Percentiles rank a stretch among this genome's conserved stretches.
These are phyloP conservation scores for Kwoniella dejecticola DNA, from an alignment of 768 basidiomycete genomes.

Conservation along the genomic window DNA sequence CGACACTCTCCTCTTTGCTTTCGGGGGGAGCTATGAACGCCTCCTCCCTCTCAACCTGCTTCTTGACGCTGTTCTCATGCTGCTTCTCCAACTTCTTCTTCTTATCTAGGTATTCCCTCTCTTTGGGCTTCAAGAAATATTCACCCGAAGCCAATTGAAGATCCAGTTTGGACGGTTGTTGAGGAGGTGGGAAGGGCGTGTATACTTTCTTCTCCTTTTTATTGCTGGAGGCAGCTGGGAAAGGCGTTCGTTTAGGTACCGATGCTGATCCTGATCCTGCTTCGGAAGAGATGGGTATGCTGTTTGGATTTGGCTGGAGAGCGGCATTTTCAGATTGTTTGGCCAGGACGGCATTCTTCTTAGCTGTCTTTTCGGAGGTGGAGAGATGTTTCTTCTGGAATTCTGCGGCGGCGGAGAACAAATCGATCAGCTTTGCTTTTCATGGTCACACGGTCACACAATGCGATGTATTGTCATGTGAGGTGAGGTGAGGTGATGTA, in stretches of 20 bases:
- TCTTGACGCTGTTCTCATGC: conserved; percentile 71
- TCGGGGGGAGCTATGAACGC: conserved; percentile 88
- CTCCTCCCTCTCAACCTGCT: conserved; percentile 79
- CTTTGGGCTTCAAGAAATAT: conserved; percentile 90
- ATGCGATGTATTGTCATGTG: too few species aligned
- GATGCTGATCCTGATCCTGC: neutral
- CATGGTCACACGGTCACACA: neutral
- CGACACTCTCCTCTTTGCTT: conserved; percentile 68
- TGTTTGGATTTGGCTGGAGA: conserved; percentile 59
- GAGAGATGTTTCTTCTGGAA: conserved; percentile 91
- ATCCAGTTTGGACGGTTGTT: conserved; percentile 92
- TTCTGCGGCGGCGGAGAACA: conserved; percentile 52
- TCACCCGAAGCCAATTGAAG: conserved; percentile 94
- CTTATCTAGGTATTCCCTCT: conserved; percentile 77
- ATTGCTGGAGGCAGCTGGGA: conserved; percentile 34
- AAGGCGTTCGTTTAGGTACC: conserved; percentile 45
- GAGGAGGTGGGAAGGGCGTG: conserved; percentile 98
- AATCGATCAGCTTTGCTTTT: neutral
- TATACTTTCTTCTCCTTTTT: conserved; percentile 76
- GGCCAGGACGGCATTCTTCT: conserved; percentile 75
- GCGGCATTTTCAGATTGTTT: conserved; percentile 63
- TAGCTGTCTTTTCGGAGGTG: conserved; percentile 88
- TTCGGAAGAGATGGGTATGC: neutral
- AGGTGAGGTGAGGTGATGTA: too few species aligned
- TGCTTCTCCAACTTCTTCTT: conserved; percentile 78